Conservation (phyloP, 2,329 filamentous ascomycete genomes). For the Botryotinia narcissicola region DNA sequence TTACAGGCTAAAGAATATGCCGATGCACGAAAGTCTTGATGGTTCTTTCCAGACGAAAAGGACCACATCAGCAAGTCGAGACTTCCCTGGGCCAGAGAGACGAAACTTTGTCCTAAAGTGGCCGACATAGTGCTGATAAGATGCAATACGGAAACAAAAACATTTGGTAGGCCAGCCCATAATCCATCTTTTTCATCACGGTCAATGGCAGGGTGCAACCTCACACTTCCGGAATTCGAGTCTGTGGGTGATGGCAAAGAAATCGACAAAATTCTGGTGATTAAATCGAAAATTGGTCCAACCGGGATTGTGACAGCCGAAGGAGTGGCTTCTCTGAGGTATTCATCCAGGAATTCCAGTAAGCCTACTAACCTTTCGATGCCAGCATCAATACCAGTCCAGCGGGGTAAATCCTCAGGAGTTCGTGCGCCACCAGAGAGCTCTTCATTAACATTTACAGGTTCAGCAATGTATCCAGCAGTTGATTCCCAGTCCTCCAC, state of each 20-base stretch:
- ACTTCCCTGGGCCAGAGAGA: slow-evolving; percentile 60
- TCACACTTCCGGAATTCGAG: slow-evolving; percentile 40
- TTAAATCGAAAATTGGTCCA: slow-evolving; percentile 64
- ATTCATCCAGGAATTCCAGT: slow-evolving; percentile 61
- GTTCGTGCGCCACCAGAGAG: slow-evolving; percentile 48
- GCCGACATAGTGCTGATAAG: slow-evolving; percentile 57
- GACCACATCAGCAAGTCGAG: slow-evolving; percentile 71
- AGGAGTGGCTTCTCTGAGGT: slow-evolving; percentile 63
- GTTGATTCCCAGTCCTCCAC: slow-evolving; percentile 78
- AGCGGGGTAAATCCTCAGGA: slow-evolving; percentile 58
- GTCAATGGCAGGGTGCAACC: slow-evolving; percentile 69
- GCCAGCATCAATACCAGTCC: slow-evolving; percentile 74
- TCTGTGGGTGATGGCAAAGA: slow-evolving; percentile 45
- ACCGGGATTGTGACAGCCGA: slow-evolving; percentile 65
- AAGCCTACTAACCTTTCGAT: slow-evolving; percentile 66
- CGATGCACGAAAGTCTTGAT: slow-evolving; percentile 54
- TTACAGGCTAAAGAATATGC: slow-evolving; percentile 59
- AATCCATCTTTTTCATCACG: slow-evolving; percentile 80
- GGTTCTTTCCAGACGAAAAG: slow-evolving; percentile 57
- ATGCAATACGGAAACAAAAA: slow-evolving; percentile 70
- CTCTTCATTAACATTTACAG: slow-evolving; percentile 47
- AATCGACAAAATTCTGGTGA: slow-evolving; percentile 68
- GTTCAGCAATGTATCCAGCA: slow-evolving; percentile 47
- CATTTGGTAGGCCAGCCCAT: slow-evolving; percentile 67
- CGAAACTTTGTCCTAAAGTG: slow-evolving; percentile 56